Base-by-base conservation (phyloP, 2,329 filamentous ascomycete species). In the Drechmeria coniospora region DNA sequence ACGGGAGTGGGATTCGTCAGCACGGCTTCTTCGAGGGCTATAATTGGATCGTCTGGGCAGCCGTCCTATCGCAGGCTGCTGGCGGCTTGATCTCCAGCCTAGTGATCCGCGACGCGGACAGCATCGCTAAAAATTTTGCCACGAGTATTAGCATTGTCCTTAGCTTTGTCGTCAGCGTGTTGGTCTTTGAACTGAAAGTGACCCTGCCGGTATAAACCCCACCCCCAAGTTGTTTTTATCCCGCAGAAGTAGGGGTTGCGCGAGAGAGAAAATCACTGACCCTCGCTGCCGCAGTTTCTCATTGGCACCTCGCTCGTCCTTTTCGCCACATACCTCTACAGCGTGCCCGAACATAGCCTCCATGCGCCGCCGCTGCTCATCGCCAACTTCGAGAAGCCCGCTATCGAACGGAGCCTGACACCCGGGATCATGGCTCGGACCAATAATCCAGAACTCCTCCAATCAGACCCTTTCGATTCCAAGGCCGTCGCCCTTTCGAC, bases 1-100 rank as follows among this genome's bases (percentile, higher is more conserved):
- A 98, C 40, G 90, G 87, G 15, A 71, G 75, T 34, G 76, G 79
- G 22, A 84, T 98, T 37, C 67, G 76, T 15, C 72, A 78, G 50
- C 74, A 81, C 36, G 90, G 90, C 9, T 92, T 95, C 54, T 95
- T 98, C 41, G 78, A 80, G 32, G 90, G 90, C 3, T 98, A 95
- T 56, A 94, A 92, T 49, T 79, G 72, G 64, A 65, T 87, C 13
- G 87, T 95, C 3, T 94, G 86, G 84, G 63, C 73, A 5, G 79
- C 84, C 4, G 80, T 95, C 40, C 47, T 74, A 5, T 67, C 90
- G 33, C 90, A 98, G 50, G 80, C 86, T 1, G 56, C 76, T 20
- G 86, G 86, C 18, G 90, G 87, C 15, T 68, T 95, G 16, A 58
- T 92, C n/a, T 76, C 50, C n/a, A 56, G 53, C 21, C 38, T 57